Percentiles rank a stretch among this genome's conserved stretches.
Evolutionary conservation across 257 asterid genomes (phyloP).

Genomic region (Scutellaria galericulata): DNA sequence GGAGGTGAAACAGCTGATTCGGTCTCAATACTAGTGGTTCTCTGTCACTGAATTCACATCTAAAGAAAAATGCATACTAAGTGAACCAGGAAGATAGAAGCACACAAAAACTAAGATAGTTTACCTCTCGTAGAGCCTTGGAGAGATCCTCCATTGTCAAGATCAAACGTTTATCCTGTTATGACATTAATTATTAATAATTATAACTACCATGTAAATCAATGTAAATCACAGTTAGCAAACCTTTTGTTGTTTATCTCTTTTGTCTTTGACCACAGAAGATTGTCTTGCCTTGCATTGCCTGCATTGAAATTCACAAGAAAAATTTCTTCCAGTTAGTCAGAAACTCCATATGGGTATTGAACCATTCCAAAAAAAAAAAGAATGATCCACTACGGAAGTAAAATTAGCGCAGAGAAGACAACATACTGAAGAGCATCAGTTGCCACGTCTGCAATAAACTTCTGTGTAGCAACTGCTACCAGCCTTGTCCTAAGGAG

Average conservation of each 20-base stretch:
- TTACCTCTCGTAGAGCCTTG: constrained; percentile 89
- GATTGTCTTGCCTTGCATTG: constrained; percentile 96
- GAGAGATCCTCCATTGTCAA: constrained; percentile 99
- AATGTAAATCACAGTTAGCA: constrained; percentile 24
- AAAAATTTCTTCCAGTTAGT: constrained; percentile 18
- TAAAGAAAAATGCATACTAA: background rate
- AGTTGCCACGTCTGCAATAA: constrained; percentile 93
- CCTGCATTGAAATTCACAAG: constrained; percentile 48
- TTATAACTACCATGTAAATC: constrained; percentile 11
- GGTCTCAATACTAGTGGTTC: background rate
- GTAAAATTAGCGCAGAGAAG: constrained; percentile 9
- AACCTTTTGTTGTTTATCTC: constrained; percentile 98
- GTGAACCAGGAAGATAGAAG: background rate
- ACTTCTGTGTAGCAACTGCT: constrained; percentile 98
- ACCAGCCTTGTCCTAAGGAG: constrained; percentile 80
- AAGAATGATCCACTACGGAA: background rate
- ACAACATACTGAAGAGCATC: constrained; percentile 94
- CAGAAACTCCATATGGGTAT: constrained; percentile 14
- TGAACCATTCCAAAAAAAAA: background rate
- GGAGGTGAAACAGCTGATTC: background rate
- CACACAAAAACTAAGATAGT: constrained; percentile 9
- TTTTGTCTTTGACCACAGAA: constrained; percentile 76
- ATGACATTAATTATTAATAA: constrained; percentile 37
- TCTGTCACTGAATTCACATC: background rate
- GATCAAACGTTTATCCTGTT: constrained; percentile 87